Conservation (phyloP, 192 early-diverging fungal genomes). For the Mortierella claussenii region DNA sequence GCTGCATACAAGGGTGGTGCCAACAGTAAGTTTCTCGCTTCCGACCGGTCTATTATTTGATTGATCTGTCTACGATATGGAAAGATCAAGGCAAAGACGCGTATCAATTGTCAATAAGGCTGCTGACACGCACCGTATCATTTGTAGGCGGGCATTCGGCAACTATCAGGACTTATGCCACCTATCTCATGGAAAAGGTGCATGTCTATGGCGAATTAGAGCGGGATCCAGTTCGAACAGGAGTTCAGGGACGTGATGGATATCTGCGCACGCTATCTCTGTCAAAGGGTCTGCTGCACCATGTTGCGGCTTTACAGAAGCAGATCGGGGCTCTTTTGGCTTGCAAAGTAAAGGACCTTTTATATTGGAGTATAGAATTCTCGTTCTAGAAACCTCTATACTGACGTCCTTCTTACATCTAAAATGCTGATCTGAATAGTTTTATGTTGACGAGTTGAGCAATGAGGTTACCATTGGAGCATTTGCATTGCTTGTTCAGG, state of each 20-base stretch:
- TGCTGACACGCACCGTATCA: background rate
- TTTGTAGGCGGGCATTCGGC: constrained; percentile 60
- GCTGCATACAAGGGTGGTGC: constrained; percentile 47
- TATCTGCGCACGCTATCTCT: constrained; percentile 66
- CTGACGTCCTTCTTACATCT: too few relatives aligned
- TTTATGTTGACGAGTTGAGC: constrained; percentile 76
- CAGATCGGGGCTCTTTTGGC: constrained; percentile 73
- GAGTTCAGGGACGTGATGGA: constrained; percentile 57
- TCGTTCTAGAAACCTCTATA: too few relatives aligned
- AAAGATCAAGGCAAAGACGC: too few relatives aligned
- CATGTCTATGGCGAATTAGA: constrained; percentile 69
- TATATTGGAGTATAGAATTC: too few relatives aligned
- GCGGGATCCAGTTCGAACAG: constrained; percentile 68
- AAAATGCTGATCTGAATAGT: too few relatives aligned
- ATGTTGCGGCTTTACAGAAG: constrained; percentile 71
- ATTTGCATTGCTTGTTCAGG: constrained; percentile 76
- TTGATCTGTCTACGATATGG: too few relatives aligned
- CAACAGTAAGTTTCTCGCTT: constrained; percentile 33
- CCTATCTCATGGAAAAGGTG: constrained; percentile 79
- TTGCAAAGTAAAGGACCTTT: constrained; percentile 78
- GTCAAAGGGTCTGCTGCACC: constrained; percentile 67
- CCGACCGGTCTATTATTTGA: background rate
- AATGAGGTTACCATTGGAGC: constrained; percentile 79
- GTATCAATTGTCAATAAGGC: too few relatives aligned
- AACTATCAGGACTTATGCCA: constrained; percentile 75